Conservation (phyloP, 306 rosid genomes). For the Begonia fuchsioides region DNA sequence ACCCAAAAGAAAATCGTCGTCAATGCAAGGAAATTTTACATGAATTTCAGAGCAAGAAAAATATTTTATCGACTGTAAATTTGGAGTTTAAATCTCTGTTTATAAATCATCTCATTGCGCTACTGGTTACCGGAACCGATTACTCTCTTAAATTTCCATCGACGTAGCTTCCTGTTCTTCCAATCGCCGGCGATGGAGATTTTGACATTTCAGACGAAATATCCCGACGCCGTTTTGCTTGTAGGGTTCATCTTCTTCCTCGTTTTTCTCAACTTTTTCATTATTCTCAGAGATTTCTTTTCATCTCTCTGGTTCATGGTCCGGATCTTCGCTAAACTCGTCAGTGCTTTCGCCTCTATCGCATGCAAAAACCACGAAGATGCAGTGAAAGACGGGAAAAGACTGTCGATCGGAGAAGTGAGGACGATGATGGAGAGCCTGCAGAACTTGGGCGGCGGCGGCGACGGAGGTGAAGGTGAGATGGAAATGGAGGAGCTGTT, state of each 20-base stretch:
- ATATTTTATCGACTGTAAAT: too few species aligned
- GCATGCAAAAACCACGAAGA: background rate
- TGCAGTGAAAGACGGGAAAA: background rate
- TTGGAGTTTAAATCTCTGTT: too few species aligned
- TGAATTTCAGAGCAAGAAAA: too few species aligned
- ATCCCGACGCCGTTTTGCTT: constrained; percentile 1
- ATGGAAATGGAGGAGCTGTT: constrained; percentile 12
- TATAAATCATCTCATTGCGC: too few species aligned
- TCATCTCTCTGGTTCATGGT: constrained; percentile 7
- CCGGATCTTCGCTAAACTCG: background rate
- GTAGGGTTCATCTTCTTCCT: background rate
- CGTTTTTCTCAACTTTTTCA: constrained; percentile 1
- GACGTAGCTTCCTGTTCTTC: too few species aligned
- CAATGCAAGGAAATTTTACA: too few species aligned
- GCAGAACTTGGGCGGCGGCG: constrained; percentile 6
- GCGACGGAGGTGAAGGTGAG: background rate
- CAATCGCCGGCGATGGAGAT: background rate
- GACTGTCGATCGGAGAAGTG: constrained; percentile 14
- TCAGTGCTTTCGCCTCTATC: background rate
- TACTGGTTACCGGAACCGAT: too few species aligned
- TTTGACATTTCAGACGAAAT: background rate
- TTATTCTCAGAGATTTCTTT: constrained; percentile 2
- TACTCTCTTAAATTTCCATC: too few species aligned
- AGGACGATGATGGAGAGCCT: constrained; percentile 14
- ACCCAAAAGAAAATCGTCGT: too few species aligned